Evolutionary conservation across 305 asterid genomes (phyloP).

Genomic region (Fraxinus albicans): DNA sequence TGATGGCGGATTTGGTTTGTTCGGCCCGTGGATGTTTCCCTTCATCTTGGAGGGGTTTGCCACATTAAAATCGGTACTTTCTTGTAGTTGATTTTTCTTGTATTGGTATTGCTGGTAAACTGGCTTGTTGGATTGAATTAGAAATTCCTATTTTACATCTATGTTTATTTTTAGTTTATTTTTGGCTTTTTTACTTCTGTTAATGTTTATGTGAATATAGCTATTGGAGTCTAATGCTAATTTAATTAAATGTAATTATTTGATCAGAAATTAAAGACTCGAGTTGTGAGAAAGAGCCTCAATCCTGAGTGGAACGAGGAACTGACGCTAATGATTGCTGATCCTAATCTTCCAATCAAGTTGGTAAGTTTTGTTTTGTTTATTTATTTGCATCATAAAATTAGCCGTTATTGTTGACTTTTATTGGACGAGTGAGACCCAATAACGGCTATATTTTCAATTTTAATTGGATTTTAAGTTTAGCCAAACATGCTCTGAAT

Average conservation of each 20-base stretch:
- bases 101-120: background rate
- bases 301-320: conserved; percentile 46
- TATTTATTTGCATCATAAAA: too few species aligned
- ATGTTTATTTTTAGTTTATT: background rate
- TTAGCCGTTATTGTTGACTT: too few species aligned
- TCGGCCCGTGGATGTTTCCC: background rate
- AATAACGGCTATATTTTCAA: too few species aligned
- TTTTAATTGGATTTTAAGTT: too few species aligned
- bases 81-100: background rate
- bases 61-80: background rate
- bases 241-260: background rate
- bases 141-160: background rate
- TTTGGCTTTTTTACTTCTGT: background rate
- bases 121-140: background rate
- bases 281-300: conserved; percentile 36
- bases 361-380: conserved; percentile 22
- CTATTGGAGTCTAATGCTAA: background rate
- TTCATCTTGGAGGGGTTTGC: background rate
- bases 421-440: too few species aligned
- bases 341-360: conserved; percentile 30
- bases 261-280: conserved; percentile 35
- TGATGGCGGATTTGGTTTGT: background rate
- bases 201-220: background rate
- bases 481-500: too few species aligned
- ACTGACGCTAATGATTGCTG: conserved; percentile 28